These are phyloP conservation scores for Ogataea saltuana DNA, from an alignment of 805 yeast species.

Conservation along the genomic window DNA sequence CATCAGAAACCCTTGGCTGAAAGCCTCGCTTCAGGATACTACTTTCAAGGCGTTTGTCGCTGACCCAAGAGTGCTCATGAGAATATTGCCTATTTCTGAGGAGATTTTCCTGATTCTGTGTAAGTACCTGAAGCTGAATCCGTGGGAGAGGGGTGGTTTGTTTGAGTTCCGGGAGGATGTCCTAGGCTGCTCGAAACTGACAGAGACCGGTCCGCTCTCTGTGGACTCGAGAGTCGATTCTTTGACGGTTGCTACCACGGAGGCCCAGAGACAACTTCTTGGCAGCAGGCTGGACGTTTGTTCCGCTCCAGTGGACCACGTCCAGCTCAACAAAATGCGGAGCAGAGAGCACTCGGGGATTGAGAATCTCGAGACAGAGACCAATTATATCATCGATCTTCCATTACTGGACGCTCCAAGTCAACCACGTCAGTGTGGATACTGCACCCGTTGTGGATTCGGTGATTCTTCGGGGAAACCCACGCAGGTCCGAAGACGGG, in stretches of 20 bases:
- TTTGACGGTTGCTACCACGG: slow-evolving; percentile 30
- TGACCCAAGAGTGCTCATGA: slow-evolving; percentile 54
- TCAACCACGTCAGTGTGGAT: slow-evolving; percentile 28
- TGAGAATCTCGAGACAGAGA: slow-evolving; percentile 31
- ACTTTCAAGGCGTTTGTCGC: slow-evolving; percentile 66
- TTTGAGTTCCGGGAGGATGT: slow-evolving; percentile 42
- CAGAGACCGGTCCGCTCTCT: slow-evolving; percentile 38
- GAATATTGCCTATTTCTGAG: slow-evolving; percentile 71
- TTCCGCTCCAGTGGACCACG: slow-evolving; percentile 39
- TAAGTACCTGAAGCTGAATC: slow-evolving; percentile 46
- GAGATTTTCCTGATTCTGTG: slow-evolving; percentile 56
- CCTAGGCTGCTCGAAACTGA: slow-evolving; percentile 30
- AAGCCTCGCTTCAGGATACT: slow-evolving; percentile 65
- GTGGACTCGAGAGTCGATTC: slow-evolving; percentile 30
- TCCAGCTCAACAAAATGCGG: slow-evolving; percentile 30
- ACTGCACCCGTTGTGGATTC: slow-evolving; percentile 32
- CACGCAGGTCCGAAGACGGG: neutral
- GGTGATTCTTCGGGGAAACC: slow-evolving; percentile 12
- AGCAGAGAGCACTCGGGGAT: slow-evolving; percentile 32
- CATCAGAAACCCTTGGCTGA: slow-evolving; percentile 88
- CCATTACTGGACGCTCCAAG: slow-evolving; percentile 15
- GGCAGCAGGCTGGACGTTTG: slow-evolving; percentile 27
- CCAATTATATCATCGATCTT: slow-evolving; percentile 31
- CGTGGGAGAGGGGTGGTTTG: slow-evolving; percentile 48
- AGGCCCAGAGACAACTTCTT: slow-evolving; percentile 23